Evolutionary conservation across 2,329 filamentous ascomycete species (phyloP).

Genomic region (Diplodia intermedia): DNA sequence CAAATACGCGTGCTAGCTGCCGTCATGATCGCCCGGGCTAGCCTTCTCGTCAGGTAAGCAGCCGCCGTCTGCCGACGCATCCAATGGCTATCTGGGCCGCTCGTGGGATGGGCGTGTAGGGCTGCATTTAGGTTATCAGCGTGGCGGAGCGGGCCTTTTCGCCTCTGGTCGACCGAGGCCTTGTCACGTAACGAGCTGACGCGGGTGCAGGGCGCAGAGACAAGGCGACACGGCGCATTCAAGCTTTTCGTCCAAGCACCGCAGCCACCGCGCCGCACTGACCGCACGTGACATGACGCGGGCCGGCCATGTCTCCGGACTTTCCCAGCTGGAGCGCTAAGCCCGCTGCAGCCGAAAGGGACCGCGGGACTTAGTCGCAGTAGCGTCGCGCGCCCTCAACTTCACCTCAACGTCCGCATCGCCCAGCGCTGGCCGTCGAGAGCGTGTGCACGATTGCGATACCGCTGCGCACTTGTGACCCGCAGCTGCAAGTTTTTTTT

Average conservation of each 20-base stretch:
- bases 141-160: background rate
- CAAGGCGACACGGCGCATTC: background rate
- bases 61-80: conserved; percentile 5
- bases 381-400: background rate
- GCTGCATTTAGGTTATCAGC: conserved; percentile 16
- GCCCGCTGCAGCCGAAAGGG: too few species aligned
- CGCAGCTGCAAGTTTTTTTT: background rate
- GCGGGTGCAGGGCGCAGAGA: background rate
- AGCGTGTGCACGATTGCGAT: background rate
- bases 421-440: background rate
- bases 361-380: background rate
- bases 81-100: background rate
- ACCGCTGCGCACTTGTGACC: background rate
- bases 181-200: conserved; percentile 8
- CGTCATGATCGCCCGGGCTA: conserved; percentile 26
- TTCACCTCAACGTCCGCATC: conserved; percentile 1
- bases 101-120: conserved; percentile 19
- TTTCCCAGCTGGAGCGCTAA: background rate
- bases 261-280: too few species aligned
- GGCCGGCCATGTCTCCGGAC: background rate
- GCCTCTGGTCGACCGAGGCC: background rate
- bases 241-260: background rate
- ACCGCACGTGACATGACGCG: background rate
- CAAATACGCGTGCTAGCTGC: conserved; percentile 5
- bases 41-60: background rate